Evolutionary conservation across 345 rosid genomes (phyloP).

Genomic region (Microthlaspi erraticum): DNA sequence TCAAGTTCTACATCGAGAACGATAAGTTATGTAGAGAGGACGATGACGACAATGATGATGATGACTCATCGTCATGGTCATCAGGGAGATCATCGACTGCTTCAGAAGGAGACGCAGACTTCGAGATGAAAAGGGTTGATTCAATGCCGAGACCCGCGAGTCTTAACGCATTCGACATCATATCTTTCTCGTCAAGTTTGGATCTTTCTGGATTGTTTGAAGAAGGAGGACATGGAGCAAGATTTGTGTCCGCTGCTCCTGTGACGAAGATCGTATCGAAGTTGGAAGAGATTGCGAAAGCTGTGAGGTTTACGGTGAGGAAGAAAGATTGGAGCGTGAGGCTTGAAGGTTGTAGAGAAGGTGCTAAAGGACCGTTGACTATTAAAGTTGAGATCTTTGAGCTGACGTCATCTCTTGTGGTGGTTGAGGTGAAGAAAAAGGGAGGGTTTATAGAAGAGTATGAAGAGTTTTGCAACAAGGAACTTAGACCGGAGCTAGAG

Average conservation of each 20-base stretch:
- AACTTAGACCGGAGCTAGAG: constrained; percentile 77
- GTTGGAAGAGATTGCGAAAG: constrained; percentile 68
- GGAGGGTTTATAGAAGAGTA: constrained; percentile 87
- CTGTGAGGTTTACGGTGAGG: constrained; percentile 65
- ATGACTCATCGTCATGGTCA: constrained; percentile 38
- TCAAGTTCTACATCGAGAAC: constrained; percentile 57
- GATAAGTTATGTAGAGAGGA: constrained; percentile 47
- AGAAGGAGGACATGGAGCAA: constrained; percentile 64
- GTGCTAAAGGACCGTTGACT: constrained; percentile 67
- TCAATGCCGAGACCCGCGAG: constrained; percentile 64
- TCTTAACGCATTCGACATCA: constrained; percentile 83
- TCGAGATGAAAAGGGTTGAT: constrained; percentile 36
- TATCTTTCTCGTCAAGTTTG: constrained; percentile 78
- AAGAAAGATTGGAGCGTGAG: constrained; percentile 77
- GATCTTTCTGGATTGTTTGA: constrained; percentile 72
- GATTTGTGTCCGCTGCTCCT: constrained; percentile 69
- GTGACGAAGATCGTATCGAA: constrained; percentile 61
- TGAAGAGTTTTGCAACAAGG: constrained; percentile 77
- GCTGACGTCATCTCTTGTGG: constrained; percentile 62
- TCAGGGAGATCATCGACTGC: constrained; percentile 50
- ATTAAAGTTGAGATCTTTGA: constrained; percentile 70
- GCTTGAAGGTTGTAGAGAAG: constrained; percentile 70
- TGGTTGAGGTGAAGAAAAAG: constrained; percentile 92
- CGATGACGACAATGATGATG: constrained; percentile 44
- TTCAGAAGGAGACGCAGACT: constrained; percentile 41